Conservation (phyloP, 1,284 basidiomycete species). For the Cryptococcus floricola region DNA sequence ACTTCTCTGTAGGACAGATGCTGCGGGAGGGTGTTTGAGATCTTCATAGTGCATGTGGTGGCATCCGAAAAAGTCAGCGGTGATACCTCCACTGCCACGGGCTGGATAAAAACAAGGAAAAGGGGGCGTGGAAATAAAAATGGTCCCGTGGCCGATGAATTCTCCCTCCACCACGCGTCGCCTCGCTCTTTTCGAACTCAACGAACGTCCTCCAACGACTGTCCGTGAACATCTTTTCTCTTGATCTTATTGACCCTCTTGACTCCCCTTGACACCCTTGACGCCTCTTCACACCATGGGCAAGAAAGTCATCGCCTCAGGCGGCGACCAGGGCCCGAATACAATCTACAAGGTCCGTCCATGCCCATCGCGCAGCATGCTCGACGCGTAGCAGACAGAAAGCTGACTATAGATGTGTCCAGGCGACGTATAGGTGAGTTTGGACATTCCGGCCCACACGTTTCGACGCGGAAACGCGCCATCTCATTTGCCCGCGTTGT, state of each 20-base stretch:
- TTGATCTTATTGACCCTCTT: too few relatives aligned
- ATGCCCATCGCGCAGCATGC: neutral
- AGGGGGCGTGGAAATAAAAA: neutral
- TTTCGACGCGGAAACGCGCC: conserved; percentile 1
- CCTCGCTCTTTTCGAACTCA: neutral
- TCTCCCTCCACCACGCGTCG: conserved; percentile 15
- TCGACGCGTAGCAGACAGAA: neutral
- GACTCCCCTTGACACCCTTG: neutral
- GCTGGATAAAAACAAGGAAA: conserved; percentile 1
- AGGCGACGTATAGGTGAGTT: conserved; percentile 35
- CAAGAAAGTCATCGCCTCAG: conserved; percentile 29
- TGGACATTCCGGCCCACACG: neutral
- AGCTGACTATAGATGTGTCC: neutral
- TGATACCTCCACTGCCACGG: conserved; percentile 1
- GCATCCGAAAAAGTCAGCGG: neutral
- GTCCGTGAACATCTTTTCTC: too few relatives aligned
- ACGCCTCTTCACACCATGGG: conserved; percentile 27
- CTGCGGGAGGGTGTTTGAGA: conserved; percentile 70
- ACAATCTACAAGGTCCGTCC: conserved; percentile 36
- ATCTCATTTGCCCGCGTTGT: neutral
- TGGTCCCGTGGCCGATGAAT: neutral
- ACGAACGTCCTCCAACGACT: too few relatives aligned
- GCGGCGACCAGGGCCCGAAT: conserved; percentile 30
- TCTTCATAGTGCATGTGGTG: conserved; percentile 51
- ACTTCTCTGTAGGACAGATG: conserved; percentile 85